Evolutionary conservation across 1,139 yeast species (phyloP).

Genomic region (Meyerozyma elateridarum): DNA sequence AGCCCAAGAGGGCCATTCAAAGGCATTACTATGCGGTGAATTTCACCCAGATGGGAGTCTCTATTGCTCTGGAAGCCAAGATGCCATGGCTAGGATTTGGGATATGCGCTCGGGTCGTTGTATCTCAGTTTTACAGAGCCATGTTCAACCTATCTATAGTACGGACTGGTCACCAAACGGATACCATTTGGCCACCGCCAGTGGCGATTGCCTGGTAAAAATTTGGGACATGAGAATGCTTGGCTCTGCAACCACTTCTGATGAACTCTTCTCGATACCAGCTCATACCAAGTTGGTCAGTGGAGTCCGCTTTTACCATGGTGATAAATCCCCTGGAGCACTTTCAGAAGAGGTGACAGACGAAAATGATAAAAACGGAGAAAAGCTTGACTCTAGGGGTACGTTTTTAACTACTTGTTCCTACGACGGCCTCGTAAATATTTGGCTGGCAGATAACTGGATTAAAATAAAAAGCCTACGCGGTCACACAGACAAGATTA

Average conservation of each 20-base stretch:
- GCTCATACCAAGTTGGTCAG: conserved; percentile 77
- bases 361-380: conserved; percentile 23
- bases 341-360: conserved; percentile 20
- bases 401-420: conserved; percentile 56
- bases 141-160: conserved; percentile 66
- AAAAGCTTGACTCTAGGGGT: conserved; percentile 30
- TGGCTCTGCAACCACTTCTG: conserved; percentile 18
- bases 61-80: conserved; percentile 74
- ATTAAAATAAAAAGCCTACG: conserved; percentile 45
- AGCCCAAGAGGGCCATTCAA: conserved; percentile 83
- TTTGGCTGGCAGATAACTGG: conserved; percentile 80
- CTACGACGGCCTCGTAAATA: conserved; percentile 61
- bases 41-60: conserved; percentile 80
- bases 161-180: conserved; percentile 79
- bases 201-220: conserved; percentile 77
- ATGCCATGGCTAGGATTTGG: conserved; percentile 75
- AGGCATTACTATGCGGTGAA: conserved; percentile 59
- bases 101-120: conserved; percentile 78
- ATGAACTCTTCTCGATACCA: conserved; percentile 51
- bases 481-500: conserved; percentile 68
- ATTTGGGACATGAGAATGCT: conserved; percentile 77
- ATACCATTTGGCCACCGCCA: conserved; percentile 70
- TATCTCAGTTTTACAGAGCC: conserved; percentile 58
- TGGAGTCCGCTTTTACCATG: conserved; percentile 51
- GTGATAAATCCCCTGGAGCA: conserved; percentile 13